Percentiles rank a stretch among this genome's conserved stretches.
Evolutionary conservation across 352 stramenopile genomes (phyloP).

Genomic region (Globisporangium sylvaticum): DNA sequence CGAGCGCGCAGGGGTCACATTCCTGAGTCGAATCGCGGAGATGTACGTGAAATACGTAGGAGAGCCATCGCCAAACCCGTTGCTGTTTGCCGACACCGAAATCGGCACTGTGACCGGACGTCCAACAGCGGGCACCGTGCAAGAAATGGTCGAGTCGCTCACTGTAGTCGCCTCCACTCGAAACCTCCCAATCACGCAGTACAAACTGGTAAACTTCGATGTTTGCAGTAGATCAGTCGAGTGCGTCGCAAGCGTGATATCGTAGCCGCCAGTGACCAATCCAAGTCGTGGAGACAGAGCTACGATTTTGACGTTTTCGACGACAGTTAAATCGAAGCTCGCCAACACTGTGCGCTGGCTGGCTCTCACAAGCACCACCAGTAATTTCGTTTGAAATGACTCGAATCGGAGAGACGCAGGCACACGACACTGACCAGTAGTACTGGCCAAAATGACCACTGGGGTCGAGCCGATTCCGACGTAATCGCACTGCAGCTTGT

Average conservation of each 20-base stretch:
- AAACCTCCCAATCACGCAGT: slow-evolving; percentile 28
- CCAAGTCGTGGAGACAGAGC: slow-evolving; percentile 13
- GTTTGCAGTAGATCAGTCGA: slow-evolving; percentile 3
- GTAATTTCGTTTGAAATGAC: slow-evolving; percentile 6
- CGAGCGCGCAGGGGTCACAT: neutral
- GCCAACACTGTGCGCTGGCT: slow-evolving; percentile 1
- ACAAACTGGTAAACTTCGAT: slow-evolving; percentile 4
- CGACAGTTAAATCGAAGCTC: slow-evolving; percentile 4
- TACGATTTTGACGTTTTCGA: slow-evolving; percentile 1
- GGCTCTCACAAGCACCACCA: slow-evolving; percentile 2
- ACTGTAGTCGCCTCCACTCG: slow-evolving; percentile 17
- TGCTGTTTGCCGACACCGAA: slow-evolving; percentile 11
- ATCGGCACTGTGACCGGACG: slow-evolving; percentile 25
- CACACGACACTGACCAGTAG: slow-evolving; percentile 7
- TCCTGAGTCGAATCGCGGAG: slow-evolving; percentile 8
- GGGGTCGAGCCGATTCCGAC: slow-evolving; percentile 8
- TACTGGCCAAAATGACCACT: slow-evolving; percentile 9
- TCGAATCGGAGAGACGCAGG: slow-evolving; percentile 7
- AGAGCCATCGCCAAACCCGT: neutral
- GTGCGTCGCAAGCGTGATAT: neutral
- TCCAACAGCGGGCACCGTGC: slow-evolving; percentile 19
- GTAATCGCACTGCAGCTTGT: slow-evolving; percentile 14
- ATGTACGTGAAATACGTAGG: slow-evolving; percentile 16
- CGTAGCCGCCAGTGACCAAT: slow-evolving; percentile 9
- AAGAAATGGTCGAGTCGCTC: slow-evolving; percentile 24